phyloP scores from a whole-genome alignment of 228 moss, liverwort and hornwort genomes.

The Sphagnum fallax region DNA sequence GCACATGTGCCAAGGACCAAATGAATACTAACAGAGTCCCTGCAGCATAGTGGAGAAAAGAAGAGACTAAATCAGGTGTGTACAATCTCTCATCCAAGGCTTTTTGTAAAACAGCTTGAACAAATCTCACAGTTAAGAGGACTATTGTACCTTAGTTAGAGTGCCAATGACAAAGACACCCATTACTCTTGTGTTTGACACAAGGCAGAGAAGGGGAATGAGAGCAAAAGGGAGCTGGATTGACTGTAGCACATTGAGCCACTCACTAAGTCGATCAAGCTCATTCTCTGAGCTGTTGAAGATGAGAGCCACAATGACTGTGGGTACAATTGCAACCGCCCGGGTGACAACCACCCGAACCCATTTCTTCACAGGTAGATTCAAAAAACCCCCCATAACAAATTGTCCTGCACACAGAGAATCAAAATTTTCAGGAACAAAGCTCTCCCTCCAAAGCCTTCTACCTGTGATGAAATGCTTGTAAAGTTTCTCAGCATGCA shows the following conservation, averaged over 20 bases:
- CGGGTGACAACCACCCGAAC: slow-evolving; percentile 78
- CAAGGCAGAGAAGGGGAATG: slow-evolving; percentile 70
- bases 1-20: slow-evolving; percentile 2
- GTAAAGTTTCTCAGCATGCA: too few relatives aligned
- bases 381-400: slow-evolving; percentile 84
- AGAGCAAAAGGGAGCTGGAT: slow-evolving; percentile 90
- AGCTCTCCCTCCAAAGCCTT: too few relatives aligned
- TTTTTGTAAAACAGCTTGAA: not conserved
- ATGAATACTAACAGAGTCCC: not conserved
- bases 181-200: slow-evolving; percentile 72
- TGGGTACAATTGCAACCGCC: slow-evolving; percentile 80
- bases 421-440: not conserved
- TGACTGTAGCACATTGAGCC: slow-evolving; percentile 88
- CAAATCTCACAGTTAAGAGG: not conserved
- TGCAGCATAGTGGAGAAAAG: not conserved
- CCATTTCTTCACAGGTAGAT: slow-evolving; percentile 84
- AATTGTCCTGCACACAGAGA: slow-evolving; percentile 55
- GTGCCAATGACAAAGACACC: slow-evolving; percentile 56
- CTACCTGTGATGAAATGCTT: too few relatives aligned
- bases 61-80: not conserved
- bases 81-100: not conserved
- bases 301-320: slow-evolving; percentile 66
- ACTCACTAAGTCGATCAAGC: slow-evolving; percentile 82
- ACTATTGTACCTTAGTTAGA: slow-evolving; percentile 51
- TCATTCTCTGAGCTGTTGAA: slow-evolving; percentile 75